Conservation (phyloP, 202 grass and related monocot genomes). For the Musa balbisiana region DNA sequence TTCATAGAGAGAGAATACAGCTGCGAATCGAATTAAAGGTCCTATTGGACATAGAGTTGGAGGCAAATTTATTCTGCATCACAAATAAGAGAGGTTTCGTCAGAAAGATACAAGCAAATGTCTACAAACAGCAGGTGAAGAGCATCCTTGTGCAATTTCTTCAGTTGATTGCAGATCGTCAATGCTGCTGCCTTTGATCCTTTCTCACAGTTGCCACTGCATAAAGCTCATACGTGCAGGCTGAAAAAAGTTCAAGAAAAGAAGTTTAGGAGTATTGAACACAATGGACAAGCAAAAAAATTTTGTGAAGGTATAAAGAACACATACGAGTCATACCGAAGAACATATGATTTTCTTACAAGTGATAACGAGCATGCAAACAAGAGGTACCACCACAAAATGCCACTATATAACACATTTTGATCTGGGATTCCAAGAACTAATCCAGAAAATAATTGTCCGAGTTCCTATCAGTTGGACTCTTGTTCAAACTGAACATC, state of each 20-base stretch:
- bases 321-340: not conserved
- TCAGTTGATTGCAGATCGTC: not conserved
- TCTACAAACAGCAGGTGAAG: not conserved
- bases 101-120: not conserved
- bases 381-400: too few relatives aligned
- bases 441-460: too few relatives aligned
- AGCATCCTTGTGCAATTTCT: not conserved
- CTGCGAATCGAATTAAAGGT: too few relatives aligned
- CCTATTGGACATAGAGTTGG: too few relatives aligned
- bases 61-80: not conserved
- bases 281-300: not conserved
- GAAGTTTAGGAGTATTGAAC: not conserved
- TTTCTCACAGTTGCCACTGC: slow-evolving; percentile 13
- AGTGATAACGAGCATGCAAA: too few relatives aligned
- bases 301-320: not conserved
- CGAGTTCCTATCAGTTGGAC: too few relatives aligned
- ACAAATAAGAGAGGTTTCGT: not conserved
- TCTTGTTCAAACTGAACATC: too few relatives aligned
- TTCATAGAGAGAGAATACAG: too few relatives aligned
- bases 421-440: too few relatives aligned
- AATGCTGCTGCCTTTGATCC: slow-evolving; percentile 2
- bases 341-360: too few relatives aligned
- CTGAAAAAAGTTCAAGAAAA: not conserved
- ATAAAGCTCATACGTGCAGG: slow-evolving; percentile 16
- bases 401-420: too few relatives aligned